Evolutionary conservation across 768 basidiomycete species (phyloP).

Genomic region (Polyporus arcularius): DNA sequence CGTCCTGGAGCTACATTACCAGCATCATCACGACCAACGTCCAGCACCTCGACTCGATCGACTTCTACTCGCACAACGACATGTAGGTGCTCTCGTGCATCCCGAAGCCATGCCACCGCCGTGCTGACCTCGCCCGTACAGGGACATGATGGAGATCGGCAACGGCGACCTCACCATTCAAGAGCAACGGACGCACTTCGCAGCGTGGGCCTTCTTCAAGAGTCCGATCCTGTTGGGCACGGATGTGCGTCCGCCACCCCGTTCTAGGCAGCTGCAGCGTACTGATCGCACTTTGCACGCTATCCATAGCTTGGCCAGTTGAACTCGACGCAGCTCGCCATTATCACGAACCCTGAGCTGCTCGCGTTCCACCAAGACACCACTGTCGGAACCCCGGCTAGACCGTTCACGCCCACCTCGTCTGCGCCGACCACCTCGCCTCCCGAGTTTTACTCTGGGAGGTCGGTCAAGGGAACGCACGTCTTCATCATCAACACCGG

Average conservation of each 20-base stretch:
- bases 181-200: slow-evolving; percentile 58
- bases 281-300: neutral
- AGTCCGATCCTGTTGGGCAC: slow-evolving; percentile 55
- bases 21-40: slow-evolving; percentile 47
- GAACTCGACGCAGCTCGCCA: slow-evolving; percentile 42
- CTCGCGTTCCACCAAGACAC: slow-evolving; percentile 57
- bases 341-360: slow-evolving; percentile 53
- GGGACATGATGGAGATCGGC: slow-evolving; percentile 55
- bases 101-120: neutral
- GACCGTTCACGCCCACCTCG: slow-evolving; percentile 46
- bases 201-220: slow-evolving; percentile 60
- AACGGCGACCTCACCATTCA: slow-evolving; percentile 51
- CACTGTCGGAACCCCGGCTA: slow-evolving; percentile 46
- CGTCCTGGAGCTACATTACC: slow-evolving; percentile 53
- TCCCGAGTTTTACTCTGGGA: slow-evolving; percentile 54
- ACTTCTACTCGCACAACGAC: slow-evolving; percentile 55
- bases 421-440: slow-evolving; percentile 43
- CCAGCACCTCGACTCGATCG: slow-evolving; percentile 39
- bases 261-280: neutral
- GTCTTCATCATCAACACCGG: slow-evolving; percentile 57
- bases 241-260: slow-evolving; percentile 25
- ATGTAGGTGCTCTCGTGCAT: slow-evolving; percentile 33
- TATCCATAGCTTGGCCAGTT: slow-evolving; percentile 41
- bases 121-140: neutral
- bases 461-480: slow-evolving; percentile 50